Evolutionary conservation across 345 rosid species (phyloP).

Genomic region (Lumnitzera littorea): DNA sequence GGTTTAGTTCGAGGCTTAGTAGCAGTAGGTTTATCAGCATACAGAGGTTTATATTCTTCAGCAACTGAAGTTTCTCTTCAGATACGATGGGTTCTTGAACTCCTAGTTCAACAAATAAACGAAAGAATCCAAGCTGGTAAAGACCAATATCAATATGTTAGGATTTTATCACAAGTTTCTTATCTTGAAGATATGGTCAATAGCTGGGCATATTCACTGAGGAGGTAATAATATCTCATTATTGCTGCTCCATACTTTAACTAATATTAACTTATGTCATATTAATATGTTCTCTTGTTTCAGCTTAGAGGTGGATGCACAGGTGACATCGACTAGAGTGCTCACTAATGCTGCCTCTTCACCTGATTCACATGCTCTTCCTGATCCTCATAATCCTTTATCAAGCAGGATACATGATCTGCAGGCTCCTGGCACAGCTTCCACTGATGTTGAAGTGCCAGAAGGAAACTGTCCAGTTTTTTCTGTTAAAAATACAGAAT

Average conservation of each 20-base stretch:
- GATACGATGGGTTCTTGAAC: conserved; percentile 86
- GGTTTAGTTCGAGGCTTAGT: conserved; percentile 72
- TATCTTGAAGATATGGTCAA: conserved; percentile 86
- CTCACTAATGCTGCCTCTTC: conserved; percentile 23
- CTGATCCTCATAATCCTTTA: conserved; percentile 13
- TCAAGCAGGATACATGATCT: conserved; percentile 23
- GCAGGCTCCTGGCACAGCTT: conserved; percentile 16
- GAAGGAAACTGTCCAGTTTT: conserved; percentile 19
- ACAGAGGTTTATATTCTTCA: conserved; percentile 66
- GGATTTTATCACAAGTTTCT: conserved; percentile 86
- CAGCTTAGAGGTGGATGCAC: conserved; percentile 64
- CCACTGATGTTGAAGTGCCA: conserved; percentile 18
- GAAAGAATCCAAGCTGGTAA: conserved; percentile 75
- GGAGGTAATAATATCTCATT: conserved; percentile 42
- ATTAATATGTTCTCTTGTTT: conserved; percentile 22
- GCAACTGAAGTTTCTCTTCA: conserved; percentile 70
- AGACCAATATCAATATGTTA: conserved; percentile 61
- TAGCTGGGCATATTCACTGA: conserved; percentile 79
- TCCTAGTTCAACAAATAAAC: conserved; percentile 64
- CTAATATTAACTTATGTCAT: conserved; percentile 13
- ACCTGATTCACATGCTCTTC: conserved; percentile 1
- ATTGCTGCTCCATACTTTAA: conserved; percentile 7
- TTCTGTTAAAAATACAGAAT: conserved; percentile 20
- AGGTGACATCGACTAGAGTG: conserved; percentile 24
- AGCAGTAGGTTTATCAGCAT: conserved; percentile 84